A percentile compares a stretch with the other conserved stretches of the same genome.
Evolutionary conservation across 2,329 filamentous ascomycete species (phyloP).

Genomic region (Colletotrichum magnum): DNA sequence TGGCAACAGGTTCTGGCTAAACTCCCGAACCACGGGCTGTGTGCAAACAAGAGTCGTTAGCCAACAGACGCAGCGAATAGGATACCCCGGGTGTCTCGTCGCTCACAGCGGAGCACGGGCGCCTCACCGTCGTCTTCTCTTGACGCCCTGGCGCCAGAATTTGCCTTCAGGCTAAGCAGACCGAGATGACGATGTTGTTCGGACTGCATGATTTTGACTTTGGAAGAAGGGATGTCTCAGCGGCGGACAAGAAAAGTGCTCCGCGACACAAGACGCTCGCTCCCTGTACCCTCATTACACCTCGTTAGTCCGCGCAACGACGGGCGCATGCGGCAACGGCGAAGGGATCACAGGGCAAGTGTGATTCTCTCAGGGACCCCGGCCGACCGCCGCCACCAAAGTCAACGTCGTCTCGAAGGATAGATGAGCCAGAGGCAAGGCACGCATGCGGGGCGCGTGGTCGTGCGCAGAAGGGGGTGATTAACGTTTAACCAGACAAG

Average conservation of each 20-base stretch:
- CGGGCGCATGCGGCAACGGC: too few relatives aligned
- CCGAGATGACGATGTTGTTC: slow-evolving; percentile 1
- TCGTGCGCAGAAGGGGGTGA: slow-evolving; percentile 10
- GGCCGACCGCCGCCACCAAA: not conserved
- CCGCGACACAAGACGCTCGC: not conserved
- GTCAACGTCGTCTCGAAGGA: not conserved
- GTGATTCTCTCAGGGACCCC: not conserved
- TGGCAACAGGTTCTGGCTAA: slow-evolving; percentile 22
- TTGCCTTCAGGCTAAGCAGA: not conserved
- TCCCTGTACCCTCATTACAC: too few relatives aligned
- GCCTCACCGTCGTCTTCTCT: not conserved
- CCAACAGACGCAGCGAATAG: slow-evolving; percentile 6
- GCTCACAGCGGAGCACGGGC: not conserved
- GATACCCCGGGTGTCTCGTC: slow-evolving; percentile 5
- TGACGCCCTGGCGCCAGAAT: not conserved
- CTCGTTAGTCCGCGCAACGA: too few relatives aligned
- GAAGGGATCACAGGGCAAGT: not conserved
- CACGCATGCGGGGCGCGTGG: not conserved
- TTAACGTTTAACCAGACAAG: slow-evolving; percentile 5
- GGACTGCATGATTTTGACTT: slow-evolving; percentile 25
- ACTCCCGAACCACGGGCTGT: not conserved
- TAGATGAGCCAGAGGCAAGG: not conserved
- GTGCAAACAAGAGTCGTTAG: too few relatives aligned
- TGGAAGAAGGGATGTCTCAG: slow-evolving; percentile 10
- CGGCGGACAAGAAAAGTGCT: not conserved